phyloP scores from a whole-genome alignment of 805 yeast species.

The Ogataea pignaliae region DNA sequence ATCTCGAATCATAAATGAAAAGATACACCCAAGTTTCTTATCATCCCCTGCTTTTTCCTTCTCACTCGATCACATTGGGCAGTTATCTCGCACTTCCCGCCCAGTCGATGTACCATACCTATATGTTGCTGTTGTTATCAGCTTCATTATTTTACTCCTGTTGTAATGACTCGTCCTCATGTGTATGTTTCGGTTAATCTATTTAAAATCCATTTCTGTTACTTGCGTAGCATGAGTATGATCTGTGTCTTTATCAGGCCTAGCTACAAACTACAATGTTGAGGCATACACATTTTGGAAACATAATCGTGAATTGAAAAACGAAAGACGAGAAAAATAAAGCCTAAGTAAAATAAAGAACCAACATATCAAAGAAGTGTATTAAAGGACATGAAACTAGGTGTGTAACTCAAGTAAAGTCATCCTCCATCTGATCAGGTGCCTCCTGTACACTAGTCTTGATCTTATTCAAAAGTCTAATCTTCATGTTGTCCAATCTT shows the following conservation, averaged over 20 bases:
- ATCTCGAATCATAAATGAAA: background rate
- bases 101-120: no score
- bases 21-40: background rate
- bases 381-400: background rate
- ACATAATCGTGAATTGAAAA: no score
- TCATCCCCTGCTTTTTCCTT: background rate
- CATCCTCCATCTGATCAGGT: constrained; percentile 32
- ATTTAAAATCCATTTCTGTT: no score
- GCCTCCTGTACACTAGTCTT: constrained; percentile 43
- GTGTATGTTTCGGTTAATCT: no score
- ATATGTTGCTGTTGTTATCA: no score
- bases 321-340: background rate
- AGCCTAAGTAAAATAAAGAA: background rate
- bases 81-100: background rate
- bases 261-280: no score
- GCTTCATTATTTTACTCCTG: no score
- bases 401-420: constrained; percentile 26
- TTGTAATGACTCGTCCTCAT: no score
- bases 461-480: constrained; percentile 74
- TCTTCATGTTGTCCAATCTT: constrained; percentile 88
- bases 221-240: no score
- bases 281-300: no score
- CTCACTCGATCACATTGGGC: background rate
- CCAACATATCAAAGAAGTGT: background rate
- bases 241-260: no score